Conservation (phyloP, 2,329 filamentous ascomycete genomes). For the Parasarocladium wereldwijsianum region DNA sequence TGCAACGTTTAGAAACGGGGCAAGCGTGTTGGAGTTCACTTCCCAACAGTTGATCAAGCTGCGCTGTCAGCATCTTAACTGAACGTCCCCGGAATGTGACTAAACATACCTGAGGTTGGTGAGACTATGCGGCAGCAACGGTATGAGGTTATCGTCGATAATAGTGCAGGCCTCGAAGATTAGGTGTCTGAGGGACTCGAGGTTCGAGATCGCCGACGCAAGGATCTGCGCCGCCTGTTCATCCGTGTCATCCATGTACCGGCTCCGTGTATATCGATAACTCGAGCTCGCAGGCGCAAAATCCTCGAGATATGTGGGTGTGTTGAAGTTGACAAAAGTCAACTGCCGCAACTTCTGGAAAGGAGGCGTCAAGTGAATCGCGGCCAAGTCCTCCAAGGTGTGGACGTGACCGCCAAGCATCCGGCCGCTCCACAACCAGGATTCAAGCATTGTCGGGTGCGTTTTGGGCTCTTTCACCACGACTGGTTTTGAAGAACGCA, state of each 20-base stretch:
- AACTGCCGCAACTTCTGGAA: slow-evolving; percentile 43
- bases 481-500: too few relatives aligned
- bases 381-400: slow-evolving; percentile 31
- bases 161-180: slow-evolving; percentile 63
- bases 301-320: slow-evolving; percentile 29
- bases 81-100: too few relatives aligned
- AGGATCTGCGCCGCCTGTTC: slow-evolving; percentile 17
- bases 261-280: too few relatives aligned
- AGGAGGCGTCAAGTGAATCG: slow-evolving; percentile 36
- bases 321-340: slow-evolving; percentile 49
- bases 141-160: slow-evolving; percentile 53
- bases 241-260: slow-evolving; percentile 11
- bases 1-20: slow-evolving; percentile 49
- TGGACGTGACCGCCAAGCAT: slow-evolving; percentile 29
- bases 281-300: too few relatives aligned
- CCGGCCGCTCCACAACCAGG: slow-evolving; percentile 49
- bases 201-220: slow-evolving; percentile 19
- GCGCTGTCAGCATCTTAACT: too few relatives aligned
- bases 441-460: slow-evolving; percentile 26
- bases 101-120: slow-evolving; percentile 49
- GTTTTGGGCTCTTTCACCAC: too few relatives aligned
- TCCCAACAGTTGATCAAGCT: slow-evolving; percentile 70
- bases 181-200: slow-evolving; percentile 52
- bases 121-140: slow-evolving; percentile 55
- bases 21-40: slow-evolving; percentile 51